Evolutionary conservation across 495 filamentous ascomycete genomes (phyloP), one percentile per base, ranked within the genome.

Genomic region (Chaetomium fimeti): DNA sequence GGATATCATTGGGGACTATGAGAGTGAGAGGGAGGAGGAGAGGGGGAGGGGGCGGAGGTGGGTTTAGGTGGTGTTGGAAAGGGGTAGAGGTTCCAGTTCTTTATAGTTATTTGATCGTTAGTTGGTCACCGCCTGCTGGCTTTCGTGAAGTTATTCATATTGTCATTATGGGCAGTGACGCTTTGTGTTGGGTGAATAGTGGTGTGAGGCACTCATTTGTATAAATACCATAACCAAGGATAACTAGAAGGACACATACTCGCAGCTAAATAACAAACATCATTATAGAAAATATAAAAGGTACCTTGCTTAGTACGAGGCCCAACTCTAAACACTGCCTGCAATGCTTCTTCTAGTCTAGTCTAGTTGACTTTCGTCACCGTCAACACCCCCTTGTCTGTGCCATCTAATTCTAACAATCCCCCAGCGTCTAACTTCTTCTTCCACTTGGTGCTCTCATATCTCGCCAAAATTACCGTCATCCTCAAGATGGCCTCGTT

Each of bases 401-500:
- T 60, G 7, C 74, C 77, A 5, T 81, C 78, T 11, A 84, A 70
- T 64, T 85, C 84, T 11, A 91, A 53, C 57, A 87, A 74, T 0
- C 82, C 84, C 16, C 83, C 83, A 1, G 76, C 78, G 67, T 94
- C 86, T 43, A 97, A 75, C 69, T 83, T 88, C 81, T 89, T 96
- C 80, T 88, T 91, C 93, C 92, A 97, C 76, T 92, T 93, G 11
- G 79, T 82, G 57, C 91, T 90, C 76, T 97, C 93, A 67, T 90
- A 89, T 55, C 89, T 83, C 2, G 91, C 93, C 52, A 94, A 76
- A 7, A 98, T 89, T 62, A 97, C 78, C 0, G 91, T 96, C 81
- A 98, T 87, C 40, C 91, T 82, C 27, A 92, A 77, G 5, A 84
- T 74, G 3, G 83, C 77, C 24, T 79, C 77, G 43, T 74, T 70